Base-by-base conservation (phyloP, 1,139 yeast genomes). In the Debaryomyces singareniensis region DNA sequence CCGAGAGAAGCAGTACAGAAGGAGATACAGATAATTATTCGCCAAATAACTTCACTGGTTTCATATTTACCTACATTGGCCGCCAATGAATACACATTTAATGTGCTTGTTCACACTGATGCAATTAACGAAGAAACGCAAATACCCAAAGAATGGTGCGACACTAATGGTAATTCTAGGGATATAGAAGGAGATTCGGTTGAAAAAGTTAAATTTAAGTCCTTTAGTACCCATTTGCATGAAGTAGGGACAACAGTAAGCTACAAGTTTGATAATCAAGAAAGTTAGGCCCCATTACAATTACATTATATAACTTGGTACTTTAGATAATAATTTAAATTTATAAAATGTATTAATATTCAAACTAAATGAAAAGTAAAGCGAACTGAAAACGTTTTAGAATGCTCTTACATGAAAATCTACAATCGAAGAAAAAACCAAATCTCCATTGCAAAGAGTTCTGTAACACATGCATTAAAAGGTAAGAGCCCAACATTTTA, bases 41-140 rank as follows among this genome's bases (percentile, higher is more conserved):
- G 96, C 28, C 97, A 89, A 48, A 83, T 89, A 31, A 86, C 95
- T 0, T 86, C 95, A 1, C 81, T 93, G 31, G 85, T 84, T 2
- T 77, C 95, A 0, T 86, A 86, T 49, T 63, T 89, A 31, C 97
- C 97, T 0, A 71, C 82, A 16, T 58, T 89, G 25, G 64, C 67
- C 33, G 75, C 78, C 10, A 79, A 73, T 22, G 75, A 73, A 15
- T 78, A 82, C 45, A 84, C 96, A 0, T 87, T 89, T 54, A 87
- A 84, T 46, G 94, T 89, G 1, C 61, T 87, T 36, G 96, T 87
- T 0, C 82, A 84, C 49, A 84, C 96, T 0, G 86, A 81, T 40
- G 79, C 80, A 2, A 73, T 73, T 37, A 75, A 81, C 10, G 71
- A 70, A 24, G 34, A 51, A 3, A 46, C 48, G 16, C 51, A 51